Conservation (phyloP, 495 filamentous ascomycete genomes). For the Immersiella caudata region DNA sequence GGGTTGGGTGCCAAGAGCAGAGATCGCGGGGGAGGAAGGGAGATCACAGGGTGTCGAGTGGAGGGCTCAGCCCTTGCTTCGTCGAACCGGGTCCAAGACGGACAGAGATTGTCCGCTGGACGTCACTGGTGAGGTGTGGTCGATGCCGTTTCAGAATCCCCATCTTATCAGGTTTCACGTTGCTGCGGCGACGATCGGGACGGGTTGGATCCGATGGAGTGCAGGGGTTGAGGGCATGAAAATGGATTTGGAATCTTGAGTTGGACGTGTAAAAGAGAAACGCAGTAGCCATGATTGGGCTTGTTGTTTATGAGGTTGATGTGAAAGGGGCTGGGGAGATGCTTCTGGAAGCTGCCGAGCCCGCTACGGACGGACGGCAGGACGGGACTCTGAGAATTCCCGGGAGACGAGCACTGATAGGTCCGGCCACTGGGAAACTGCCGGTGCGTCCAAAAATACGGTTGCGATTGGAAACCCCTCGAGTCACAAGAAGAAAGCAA, state of each 20-base stretch:
- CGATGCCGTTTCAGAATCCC: slow-evolving; percentile 24
- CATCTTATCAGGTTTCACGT: slow-evolving; percentile 22
- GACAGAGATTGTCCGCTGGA: neutral
- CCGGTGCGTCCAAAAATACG: neutral
- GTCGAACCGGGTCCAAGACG: slow-evolving; percentile 17
- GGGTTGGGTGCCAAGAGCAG: slow-evolving; percentile 1
- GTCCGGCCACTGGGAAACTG: neutral
- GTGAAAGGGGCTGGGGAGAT: slow-evolving; percentile 9
- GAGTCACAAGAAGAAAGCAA: neutral
- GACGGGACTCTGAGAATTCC: neutral
- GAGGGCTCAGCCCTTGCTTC: neutral
- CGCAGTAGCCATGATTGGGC: slow-evolving; percentile 15
- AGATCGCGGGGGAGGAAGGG: slow-evolving; percentile 16
- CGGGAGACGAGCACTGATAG: neutral
- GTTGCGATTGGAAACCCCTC: neutral
- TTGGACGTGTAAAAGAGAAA: neutral
- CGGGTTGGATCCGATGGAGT: slow-evolving; percentile 28
- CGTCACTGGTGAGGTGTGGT: neutral
- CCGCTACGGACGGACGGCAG: neutral
- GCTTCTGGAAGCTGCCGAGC: slow-evolving; percentile 21
- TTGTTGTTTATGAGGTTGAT: slow-evolving; percentile 13
- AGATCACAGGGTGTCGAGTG: slow-evolving; percentile 9
- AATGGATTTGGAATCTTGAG: slow-evolving; percentile 21
- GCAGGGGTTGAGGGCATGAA: slow-evolving; percentile 21
- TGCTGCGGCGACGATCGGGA: slow-evolving; percentile 29